phyloP scores from a whole-genome alignment of 176 grass and related monocot species.

The Juncus effusus region DNA sequence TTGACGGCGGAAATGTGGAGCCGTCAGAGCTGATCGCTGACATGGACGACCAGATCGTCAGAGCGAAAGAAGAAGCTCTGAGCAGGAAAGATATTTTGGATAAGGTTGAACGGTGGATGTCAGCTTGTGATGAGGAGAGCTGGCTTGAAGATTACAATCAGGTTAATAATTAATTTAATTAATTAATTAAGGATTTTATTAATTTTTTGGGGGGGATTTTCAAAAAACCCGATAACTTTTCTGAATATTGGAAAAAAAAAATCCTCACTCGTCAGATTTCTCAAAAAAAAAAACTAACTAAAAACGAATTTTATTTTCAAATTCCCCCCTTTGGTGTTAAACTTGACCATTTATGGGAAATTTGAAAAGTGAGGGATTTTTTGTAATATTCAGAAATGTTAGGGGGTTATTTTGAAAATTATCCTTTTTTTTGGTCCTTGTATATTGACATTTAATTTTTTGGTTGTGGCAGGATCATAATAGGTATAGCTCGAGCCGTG shows the following conservation, averaged over 20 bases:
- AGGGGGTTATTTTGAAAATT: background rate
- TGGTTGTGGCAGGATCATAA: constrained; percentile 70
- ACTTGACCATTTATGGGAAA: background rate
- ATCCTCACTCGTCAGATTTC: background rate
- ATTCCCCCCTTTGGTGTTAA: background rate
- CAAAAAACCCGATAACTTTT: no score
- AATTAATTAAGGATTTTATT: no score
- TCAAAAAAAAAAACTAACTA: background rate
- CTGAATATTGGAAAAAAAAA: no score
- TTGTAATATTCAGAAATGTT: no score
- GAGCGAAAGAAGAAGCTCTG: constrained; percentile 94
- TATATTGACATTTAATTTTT: constrained; percentile 9
- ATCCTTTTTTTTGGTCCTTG: background rate
- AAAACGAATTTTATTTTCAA: background rate
- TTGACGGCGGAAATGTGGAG: constrained; percentile 88
- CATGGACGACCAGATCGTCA: constrained; percentile 81
- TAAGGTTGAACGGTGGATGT: constrained; percentile 98
- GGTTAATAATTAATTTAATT: constrained; percentile 38
- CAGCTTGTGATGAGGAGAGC: constrained; percentile 94
- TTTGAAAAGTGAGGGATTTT: background rate
- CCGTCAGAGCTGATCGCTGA: constrained; percentile 92
- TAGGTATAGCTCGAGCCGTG: constrained; percentile 97
- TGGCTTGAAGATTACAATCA: constrained; percentile 99
- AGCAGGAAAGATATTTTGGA: constrained; percentile 98
- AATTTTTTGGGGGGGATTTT: no score